Evolutionary conservation across 2,329 filamentous ascomycete species (phyloP), one percentile per base, ranked within the genome.

Genomic region (Calonectria pseudoreteaudii): DNA sequence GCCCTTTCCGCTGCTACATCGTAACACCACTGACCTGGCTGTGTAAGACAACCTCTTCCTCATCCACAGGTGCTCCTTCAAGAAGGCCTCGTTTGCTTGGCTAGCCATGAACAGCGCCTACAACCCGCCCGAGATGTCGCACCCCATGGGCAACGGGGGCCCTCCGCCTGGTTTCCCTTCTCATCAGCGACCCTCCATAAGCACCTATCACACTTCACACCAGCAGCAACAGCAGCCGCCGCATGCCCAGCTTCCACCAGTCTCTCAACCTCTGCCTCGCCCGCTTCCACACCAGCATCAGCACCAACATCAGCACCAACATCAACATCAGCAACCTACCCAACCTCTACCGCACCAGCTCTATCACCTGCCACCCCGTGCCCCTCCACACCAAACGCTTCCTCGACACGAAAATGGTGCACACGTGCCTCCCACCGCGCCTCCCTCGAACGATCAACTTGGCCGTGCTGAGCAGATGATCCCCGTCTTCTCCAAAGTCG

Each of bases 401-500:
- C 68, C 78, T 4, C 75, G 79, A 60, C 76, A 76, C 34, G 80
- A 83, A 10, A 81, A 82, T 26, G 36, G 58, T 4, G 60, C 64
- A 68, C 70, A 74, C 16, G 16, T 62, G 20, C 47, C 80, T n/a
- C 68, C 75, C 38, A 23, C 77, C 38, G 69, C 74, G 23, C 73
- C 71, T 9, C 66, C 79, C 5, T 68, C 77, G 30, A 70, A 49
- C 23, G 78, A 80, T 16, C 72, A 78, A n/a, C 75, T 73, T 31
- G 64, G 64, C 18, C 73, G 53, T 26, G 18, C 80, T 7, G 73
- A 74, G 20, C 72, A 75, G 23, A 75, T 80, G 71, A 73, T 83
- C 3, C 71, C 78, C 20, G 74, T 81, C 3, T 79, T 84, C 23
- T 84, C 84, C 31, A 83, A 82, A 49, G 74, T 85, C n/a, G 84